phyloP scores from a whole-genome alignment of 2,329 filamentous ascomycete species.

The Emergomyces orientalis region DNA sequence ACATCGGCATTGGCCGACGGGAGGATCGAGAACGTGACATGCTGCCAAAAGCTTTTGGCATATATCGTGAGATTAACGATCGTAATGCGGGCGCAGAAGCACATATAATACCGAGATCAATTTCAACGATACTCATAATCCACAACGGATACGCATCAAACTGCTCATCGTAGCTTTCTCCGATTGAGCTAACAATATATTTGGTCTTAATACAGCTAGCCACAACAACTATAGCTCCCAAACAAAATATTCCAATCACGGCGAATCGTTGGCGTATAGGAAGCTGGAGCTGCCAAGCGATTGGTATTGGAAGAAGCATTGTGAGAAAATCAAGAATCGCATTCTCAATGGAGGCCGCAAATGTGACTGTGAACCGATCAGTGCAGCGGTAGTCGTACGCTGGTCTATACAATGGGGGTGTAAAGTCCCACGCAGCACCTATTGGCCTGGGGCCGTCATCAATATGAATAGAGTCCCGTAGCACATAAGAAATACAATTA shows the following conservation, averaged over 20 bases:
- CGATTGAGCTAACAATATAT: neutral
- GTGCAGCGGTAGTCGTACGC: constrained; percentile 1
- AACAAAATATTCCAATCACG: constrained; percentile 4
- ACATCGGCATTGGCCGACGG: neutral
- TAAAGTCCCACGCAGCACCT: constrained; percentile 1
- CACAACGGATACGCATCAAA: constrained; percentile 7
- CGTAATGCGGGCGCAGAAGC: constrained; percentile 5
- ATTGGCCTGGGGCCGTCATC: neutral
- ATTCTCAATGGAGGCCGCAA: neutral
- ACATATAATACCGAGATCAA: constrained; percentile 9
- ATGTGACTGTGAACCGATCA: neutral
- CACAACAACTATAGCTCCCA: constrained; percentile 1
- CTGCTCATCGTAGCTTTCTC: constrained; percentile 6
- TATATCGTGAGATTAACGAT: neutral
- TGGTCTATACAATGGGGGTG: neutral
- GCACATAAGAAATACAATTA: neutral
- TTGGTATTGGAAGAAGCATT: constrained; percentile 3
- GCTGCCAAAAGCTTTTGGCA: constrained; percentile 4
- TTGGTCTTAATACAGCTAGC: neutral
- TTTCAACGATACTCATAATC: constrained; percentile 6
- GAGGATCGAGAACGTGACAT: neutral
- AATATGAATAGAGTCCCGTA: neutral
- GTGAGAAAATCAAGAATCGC: neutral
- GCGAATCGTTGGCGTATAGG: constrained; percentile 3
- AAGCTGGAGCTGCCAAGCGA: constrained; percentile 2